Evolutionary conservation across 2,329 filamentous ascomycete species (phyloP), one percentile per base, ranked within the genome.

Genomic region (Botrytis galanthina): DNA sequence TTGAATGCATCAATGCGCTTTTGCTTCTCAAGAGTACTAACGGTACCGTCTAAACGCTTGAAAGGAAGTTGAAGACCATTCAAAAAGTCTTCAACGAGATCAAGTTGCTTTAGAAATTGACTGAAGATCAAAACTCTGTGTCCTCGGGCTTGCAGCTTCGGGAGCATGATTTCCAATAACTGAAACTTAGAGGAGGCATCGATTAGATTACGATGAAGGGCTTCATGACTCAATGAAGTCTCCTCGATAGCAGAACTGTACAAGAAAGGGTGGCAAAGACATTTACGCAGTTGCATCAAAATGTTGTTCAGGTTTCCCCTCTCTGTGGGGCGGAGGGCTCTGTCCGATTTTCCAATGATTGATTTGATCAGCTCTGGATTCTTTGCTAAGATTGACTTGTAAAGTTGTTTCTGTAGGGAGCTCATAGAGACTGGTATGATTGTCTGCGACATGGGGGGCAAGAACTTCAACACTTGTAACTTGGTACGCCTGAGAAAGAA

Each of bases 341-440:
- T 83, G 75, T 87, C 89, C 62, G 86, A 86, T 48, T 91, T 88
- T 10, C 90, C 90, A 78, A 98, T 95, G 63, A 99, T 94, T 0
- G 95, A 89, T 77, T 91, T 92, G 80, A 99, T 95, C 14, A 99
- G 87, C 71, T 97, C 89, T 0, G 95, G 92, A 75, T 97, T 97
- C 82, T 97, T 96, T 22, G 93, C 90, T 78, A 99, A 88, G 78
- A 99, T 98, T 3, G 93, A 97, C 80, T 95, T 96, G 84, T 96
- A 97, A 0, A 99, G 87, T 80, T 94, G 96, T 84, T 97, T 96
- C 81, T 99, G 97, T 20, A 99, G 85, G 22, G 94, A 86, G 2
- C 93, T 95, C 95, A 98, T 98, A 3, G 93, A 95, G n/a, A 99
- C 91, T 0, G 96, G 96, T 7, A 99, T 84, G 75, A 99, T 98